These are phyloP conservation scores for Chlorella sorokiniana DNA, from an alignment of 139 green algal species.

Conservation along the genomic window DNA sequence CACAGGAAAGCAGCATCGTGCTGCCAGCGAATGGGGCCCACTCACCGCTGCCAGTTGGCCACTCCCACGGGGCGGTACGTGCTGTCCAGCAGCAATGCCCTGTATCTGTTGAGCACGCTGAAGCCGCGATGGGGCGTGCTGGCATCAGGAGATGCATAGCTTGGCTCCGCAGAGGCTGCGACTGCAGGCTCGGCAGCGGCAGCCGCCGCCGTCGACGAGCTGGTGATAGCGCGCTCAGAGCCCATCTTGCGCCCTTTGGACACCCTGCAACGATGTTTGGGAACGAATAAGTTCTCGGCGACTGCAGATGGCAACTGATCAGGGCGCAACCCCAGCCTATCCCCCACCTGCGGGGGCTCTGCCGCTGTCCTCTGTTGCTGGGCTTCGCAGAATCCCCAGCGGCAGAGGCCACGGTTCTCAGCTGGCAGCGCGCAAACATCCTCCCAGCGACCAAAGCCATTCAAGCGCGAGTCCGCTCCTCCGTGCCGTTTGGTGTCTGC, in stretches of 20 bases:
- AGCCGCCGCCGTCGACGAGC: not conserved
- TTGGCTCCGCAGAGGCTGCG: not conserved
- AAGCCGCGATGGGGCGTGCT: not conserved
- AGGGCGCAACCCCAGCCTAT: too few relatives aligned
- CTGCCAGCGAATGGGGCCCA: not conserved
- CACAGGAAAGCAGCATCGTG: not conserved
- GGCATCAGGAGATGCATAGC: not conserved
- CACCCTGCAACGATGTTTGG: too few relatives aligned
- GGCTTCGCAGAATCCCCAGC: too few relatives aligned
- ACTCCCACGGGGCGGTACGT: conserved; percentile 65
- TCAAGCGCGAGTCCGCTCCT: too few relatives aligned
- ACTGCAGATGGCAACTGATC: too few relatives aligned
- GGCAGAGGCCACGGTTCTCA: too few relatives aligned
- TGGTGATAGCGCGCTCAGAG: not conserved
- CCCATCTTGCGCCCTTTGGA: not conserved
- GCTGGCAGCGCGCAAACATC: too few relatives aligned
- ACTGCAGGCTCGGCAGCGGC: not conserved
- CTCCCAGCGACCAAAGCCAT: too few relatives aligned
- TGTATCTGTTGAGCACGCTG: conserved; percentile 18
- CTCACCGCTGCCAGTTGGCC: conserved; percentile 43
- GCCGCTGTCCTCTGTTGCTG: too few relatives aligned
- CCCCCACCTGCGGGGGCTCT: too few relatives aligned
- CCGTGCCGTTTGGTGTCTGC: too few relatives aligned
- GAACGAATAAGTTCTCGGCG: too few relatives aligned
- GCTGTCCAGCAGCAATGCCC: conserved; percentile 65